These are phyloP conservation scores for Orbilia javanica DNA, from an alignment of 2,329 filamentous ascomycete species.

Conservation along the genomic window DNA sequence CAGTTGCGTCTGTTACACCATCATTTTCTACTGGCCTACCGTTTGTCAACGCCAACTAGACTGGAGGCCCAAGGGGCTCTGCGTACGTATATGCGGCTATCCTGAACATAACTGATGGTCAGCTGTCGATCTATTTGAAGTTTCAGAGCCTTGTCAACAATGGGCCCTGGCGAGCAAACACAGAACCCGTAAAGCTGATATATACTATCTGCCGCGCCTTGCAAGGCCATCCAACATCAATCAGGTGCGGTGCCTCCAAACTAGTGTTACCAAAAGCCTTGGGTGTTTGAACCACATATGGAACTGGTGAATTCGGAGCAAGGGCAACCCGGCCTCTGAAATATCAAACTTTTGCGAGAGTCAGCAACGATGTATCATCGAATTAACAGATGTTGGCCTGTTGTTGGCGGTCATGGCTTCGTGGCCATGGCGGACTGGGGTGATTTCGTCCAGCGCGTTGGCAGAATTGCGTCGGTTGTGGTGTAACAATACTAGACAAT, in stretches of 20 bases:
- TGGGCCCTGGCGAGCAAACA: not conserved
- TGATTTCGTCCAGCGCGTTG: not conserved
- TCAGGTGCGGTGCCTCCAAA: not conserved
- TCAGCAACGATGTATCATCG: not conserved
- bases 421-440: not conserved
- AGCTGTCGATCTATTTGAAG: not conserved
- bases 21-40: not conserved
- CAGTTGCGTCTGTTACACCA: not conserved
- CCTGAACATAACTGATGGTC: not conserved
- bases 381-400: not conserved
- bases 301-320: not conserved
- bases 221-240: not conserved
- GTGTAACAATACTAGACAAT: conserved; percentile 12
- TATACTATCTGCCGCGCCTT: not conserved
- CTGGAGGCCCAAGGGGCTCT: not conserved
- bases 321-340: not conserved
- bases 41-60: not conserved
- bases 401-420: conserved; percentile 2
- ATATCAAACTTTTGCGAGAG: not conserved
- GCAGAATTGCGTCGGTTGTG: not conserved
- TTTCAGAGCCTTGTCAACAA: conserved; percentile 14
- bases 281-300: not conserved
- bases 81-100: not conserved
- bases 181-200: not conserved
- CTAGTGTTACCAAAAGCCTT: not conserved